Conservation (phyloP, 1,284 basidiomycete genomes). For the Fistulinella staudtii region DNA sequence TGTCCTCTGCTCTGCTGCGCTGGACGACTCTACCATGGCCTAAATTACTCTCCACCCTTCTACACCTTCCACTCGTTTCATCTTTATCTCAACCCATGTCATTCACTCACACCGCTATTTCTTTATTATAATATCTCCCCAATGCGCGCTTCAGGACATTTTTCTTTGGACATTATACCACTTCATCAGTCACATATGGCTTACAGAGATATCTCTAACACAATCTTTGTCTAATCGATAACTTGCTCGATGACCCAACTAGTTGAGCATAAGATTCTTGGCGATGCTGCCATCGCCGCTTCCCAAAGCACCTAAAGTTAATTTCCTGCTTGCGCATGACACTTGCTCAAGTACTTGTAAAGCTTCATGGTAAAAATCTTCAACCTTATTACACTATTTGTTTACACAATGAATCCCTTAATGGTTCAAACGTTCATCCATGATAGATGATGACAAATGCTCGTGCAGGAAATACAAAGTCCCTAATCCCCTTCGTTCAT, state of each 20-base stretch:
- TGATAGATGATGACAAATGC: constrained; percentile 3
- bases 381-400: too few species aligned
- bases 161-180: neutral
- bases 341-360: too few species aligned
- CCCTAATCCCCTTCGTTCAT: constrained; percentile 65
- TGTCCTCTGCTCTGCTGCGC: neutral
- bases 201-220: constrained; percentile 6
- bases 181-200: neutral
- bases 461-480: constrained; percentile 1
- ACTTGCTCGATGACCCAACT: too few species aligned
- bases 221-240: constrained; percentile 10
- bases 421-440: too few species aligned
- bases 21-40: constrained; percentile 3
- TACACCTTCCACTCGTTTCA: constrained; percentile 20
- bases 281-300: too few species aligned
- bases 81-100: neutral
- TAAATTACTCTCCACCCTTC: neutral
- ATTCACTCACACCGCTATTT: constrained; percentile 2
- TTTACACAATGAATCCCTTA: too few species aligned
- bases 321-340: too few species aligned
- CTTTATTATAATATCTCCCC: neutral
- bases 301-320: too few species aligned
- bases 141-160: neutral
- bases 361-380: too few species aligned
- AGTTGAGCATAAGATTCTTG: too few species aligned